Conservation (phyloP, 257 asterid species). For the Ophiorrhiza pumila region DNA sequence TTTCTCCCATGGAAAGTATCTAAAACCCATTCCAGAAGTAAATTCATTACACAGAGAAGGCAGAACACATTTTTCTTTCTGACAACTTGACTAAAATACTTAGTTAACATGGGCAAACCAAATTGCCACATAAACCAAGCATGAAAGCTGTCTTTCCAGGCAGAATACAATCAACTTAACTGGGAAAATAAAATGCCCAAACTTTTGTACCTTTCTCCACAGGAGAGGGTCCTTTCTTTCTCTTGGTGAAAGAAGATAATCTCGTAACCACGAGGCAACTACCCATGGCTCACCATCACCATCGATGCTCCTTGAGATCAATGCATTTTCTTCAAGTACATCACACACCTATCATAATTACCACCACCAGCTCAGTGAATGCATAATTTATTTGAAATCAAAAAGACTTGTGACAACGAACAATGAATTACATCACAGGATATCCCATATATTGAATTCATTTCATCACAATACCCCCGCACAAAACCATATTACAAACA, state of each 20-base stretch:
- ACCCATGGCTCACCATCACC: conserved; percentile 73
- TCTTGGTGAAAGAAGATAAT: conserved; percentile 80
- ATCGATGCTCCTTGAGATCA: conserved; percentile 44
- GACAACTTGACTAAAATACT: neutral
- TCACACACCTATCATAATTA: conserved; percentile 61
- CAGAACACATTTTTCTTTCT: too few species aligned
- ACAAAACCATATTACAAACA: too few species aligned
- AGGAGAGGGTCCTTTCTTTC: conserved; percentile 71
- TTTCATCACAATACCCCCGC: neutral
- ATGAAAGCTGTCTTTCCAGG: neutral
- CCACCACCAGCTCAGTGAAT: conserved; percentile 24
- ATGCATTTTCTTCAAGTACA: conserved; percentile 78
- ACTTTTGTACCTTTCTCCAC: conserved; percentile 69
- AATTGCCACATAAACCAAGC: neutral
- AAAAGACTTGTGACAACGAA: neutral
- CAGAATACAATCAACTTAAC: neutral
- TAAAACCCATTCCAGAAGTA: neutral
- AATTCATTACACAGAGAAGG: neutral
- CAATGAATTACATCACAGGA: neutral
- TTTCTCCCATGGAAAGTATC: neutral
- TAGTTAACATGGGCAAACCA: neutral
- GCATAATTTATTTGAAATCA: neutral
- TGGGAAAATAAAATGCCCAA: neutral
- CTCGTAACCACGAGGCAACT: conserved; percentile 80
- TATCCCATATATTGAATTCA: neutral